Base-by-base conservation (phyloP, 306 rosid species). In the Medicago arabica region DNA sequence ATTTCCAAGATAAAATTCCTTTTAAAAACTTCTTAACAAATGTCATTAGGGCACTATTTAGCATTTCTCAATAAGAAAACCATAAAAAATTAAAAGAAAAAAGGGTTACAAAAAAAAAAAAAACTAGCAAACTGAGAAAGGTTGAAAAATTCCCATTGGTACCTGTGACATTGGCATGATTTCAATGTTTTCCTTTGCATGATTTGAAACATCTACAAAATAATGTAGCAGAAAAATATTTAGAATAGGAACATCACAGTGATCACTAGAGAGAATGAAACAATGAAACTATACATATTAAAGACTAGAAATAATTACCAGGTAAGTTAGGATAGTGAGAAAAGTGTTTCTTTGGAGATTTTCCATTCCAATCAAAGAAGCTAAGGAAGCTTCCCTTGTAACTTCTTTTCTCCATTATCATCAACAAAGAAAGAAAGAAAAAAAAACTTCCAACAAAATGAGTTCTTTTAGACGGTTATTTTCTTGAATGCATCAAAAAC, bases 351-450 rank as follows among this genome's bases (percentile, higher is more conserved):
- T 88, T 94, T 70, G 89, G 81, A 86, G 98, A 91, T 90, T 92
- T 94, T 8, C 88, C 89, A 82, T 91, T 91, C 98, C 96, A 88
- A 78, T 90, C 92, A 85, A 91, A 91, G 83, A 94, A 85, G 85
- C 85, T 88, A 68, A 94, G 88, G 83, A 94, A 88, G 69, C 98
- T 89, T 75, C 96, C 96, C 77, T 85, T 94, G 15, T 93, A 87
- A 70, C 93, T 90, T 64, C 67, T 87, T 69, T 94, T 92, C 87
- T 91, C 93, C 83, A 81, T 87, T 83, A 58, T 25, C 64, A 58
- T 58, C 38, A 12, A 58, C 64, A 21, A 58, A 54, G 31, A 54
- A 9, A 54, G 14, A 11, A 1, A 57, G n/a, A 11, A 11, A 6
- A 3, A 28, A 28, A 28, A 51, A n/a, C 9, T 16, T 51, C 10